Conservation (phyloP, 352 stramenopile species). For the Globisporangium solare region DNA sequence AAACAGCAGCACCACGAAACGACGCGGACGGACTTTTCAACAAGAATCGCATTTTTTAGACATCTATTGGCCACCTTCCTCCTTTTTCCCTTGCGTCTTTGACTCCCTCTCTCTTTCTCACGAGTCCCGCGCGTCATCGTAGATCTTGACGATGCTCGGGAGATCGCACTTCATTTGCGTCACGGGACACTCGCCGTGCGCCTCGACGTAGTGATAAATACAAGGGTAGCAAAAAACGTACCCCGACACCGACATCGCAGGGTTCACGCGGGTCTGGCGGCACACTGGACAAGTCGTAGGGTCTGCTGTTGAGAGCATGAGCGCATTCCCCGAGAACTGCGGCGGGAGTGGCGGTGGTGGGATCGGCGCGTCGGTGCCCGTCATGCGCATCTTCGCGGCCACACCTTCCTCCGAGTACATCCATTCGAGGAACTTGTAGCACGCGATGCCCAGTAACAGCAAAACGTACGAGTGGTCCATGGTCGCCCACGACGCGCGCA, state of each 20-base stretch:
- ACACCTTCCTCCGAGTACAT: slow-evolving; percentile 84
- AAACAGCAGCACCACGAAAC: too few relatives aligned
- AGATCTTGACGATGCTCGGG: slow-evolving; percentile 70
- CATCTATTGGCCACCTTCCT: too few relatives aligned
- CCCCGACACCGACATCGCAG: slow-evolving; percentile 62
- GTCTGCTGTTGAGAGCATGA: slow-evolving; percentile 43
- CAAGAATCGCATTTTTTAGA: too few relatives aligned
- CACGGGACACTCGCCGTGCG: slow-evolving; percentile 67
- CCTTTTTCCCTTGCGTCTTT: background rate
- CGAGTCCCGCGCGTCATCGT: slow-evolving; percentile 52
- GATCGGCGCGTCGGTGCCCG: slow-evolving; percentile 43
- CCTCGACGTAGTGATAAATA: slow-evolving; percentile 68
- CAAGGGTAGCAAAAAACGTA: slow-evolving; percentile 86
- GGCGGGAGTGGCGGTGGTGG: slow-evolving; percentile 72
- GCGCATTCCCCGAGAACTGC: slow-evolving; percentile 52
- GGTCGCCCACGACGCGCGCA: slow-evolving; percentile 57
- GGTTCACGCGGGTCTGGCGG: slow-evolving; percentile 66
- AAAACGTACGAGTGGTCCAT: slow-evolving; percentile 82
- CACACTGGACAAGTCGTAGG: slow-evolving; percentile 62
- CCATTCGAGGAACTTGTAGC: slow-evolving; percentile 87
- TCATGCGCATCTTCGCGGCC: slow-evolving; percentile 53
- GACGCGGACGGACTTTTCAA: too few relatives aligned
- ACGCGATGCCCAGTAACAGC: slow-evolving; percentile 65
- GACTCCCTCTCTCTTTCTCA: background rate
- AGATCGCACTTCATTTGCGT: slow-evolving; percentile 73